Evolutionary conservation across 1,139 yeast species (phyloP), one percentile per base, ranked within the genome.

Genomic region (Hyphopichia fennica): DNA sequence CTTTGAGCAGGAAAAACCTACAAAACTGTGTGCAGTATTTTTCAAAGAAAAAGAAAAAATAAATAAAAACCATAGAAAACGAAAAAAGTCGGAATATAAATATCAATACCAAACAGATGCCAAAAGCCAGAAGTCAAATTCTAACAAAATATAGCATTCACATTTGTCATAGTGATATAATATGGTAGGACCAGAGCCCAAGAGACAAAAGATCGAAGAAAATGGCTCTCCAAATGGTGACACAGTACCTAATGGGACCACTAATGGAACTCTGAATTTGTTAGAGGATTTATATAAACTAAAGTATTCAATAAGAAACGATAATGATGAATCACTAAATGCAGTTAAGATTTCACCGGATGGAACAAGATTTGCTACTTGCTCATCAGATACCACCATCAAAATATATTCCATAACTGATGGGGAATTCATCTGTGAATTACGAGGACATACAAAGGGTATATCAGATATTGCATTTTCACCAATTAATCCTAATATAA

Each of bases 381-480:
- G 81, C 35, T 71, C 70, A 0, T 58, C 74, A 1, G 63, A 56
- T 35, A 63, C 69, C 1, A 48, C 48, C 3, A 58, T 69, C 4
- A 57, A 62, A 22, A 48, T 69, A 1, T 65, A 62, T 43, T 40
- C 53, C 16, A 39, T 57, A 14, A 38, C 33, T 1, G 42, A 47
- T 6, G 67, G 62, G 6, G 32, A 45, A 14, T 36, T 52, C n/a
- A 45, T 69, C 6, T 57, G 72, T 15, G 67, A 72, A 3, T 58
- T 86, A 5, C 56, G 52, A 5, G 93, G 91, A 1, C 96, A 89
- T 54, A 60, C 77, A 3, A 72, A 67, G 40, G 95, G 96, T 0
- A 67, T 89, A 3, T 82, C 88, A 5, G 88, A 83, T 47, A 54
- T 89, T 1, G 75, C 77, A 27, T 93, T 90, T 80, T 80, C 93